Evolutionary conservation across 495 filamentous ascomycete genomes (phyloP).

Genomic region (Hyaloscypha variabilis): DNA sequence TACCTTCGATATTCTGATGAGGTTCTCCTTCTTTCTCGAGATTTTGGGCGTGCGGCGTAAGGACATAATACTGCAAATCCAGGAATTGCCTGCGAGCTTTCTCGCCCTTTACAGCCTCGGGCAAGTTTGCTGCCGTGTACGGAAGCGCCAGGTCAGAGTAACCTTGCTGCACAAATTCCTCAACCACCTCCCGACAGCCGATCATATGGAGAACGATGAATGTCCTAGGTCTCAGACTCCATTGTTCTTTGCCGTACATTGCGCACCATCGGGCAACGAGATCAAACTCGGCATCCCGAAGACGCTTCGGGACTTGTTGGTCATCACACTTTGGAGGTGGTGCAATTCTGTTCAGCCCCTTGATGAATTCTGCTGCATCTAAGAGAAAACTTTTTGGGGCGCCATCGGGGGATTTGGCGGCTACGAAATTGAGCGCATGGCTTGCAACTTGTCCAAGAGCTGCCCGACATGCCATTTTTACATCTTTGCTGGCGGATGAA

Average conservation of each 20-base stretch:
- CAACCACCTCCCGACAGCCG: background rate
- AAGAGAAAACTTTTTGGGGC: too few relatives aligned
- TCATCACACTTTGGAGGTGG: too few relatives aligned
- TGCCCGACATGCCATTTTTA: too few relatives aligned
- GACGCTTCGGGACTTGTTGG: background rate
- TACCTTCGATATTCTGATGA: background rate
- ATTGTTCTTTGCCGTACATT: slow-evolving; percentile 4
- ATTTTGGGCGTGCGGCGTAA: background rate
- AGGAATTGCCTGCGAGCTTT: background rate
- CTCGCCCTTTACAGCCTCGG: background rate
- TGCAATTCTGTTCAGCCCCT: too few relatives aligned
- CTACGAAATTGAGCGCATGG: too few relatives aligned
- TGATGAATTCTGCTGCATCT: too few relatives aligned
- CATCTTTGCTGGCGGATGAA: too few relatives aligned
- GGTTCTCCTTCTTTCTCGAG: background rate
- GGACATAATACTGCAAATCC: background rate
- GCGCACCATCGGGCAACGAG: background rate
- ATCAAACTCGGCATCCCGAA: background rate
- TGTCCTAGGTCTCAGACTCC: background rate
- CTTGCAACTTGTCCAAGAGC: too few relatives aligned
- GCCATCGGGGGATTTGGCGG: too few relatives aligned
- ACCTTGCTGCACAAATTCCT: slow-evolving; percentile 3
- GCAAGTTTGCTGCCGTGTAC: background rate
- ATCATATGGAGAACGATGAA: slow-evolving; percentile 1
- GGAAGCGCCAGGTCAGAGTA: slow-evolving; percentile 1